Conservation (phyloP, 805 yeast genomes). For the Metschnikowia picachoensis region DNA sequence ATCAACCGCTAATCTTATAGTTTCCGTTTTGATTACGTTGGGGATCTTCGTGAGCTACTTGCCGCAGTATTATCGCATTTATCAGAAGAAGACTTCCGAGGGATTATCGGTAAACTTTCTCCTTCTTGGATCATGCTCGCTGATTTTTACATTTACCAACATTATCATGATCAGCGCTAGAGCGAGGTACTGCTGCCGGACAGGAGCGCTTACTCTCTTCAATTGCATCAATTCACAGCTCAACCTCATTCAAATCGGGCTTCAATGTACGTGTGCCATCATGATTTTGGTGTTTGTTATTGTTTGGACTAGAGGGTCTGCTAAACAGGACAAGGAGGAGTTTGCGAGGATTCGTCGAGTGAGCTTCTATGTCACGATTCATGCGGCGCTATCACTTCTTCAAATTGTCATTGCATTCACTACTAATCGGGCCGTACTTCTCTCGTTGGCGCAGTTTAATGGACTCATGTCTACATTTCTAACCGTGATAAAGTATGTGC, state of each 20-base stretch:
- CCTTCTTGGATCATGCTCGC: slow-evolving; percentile 65
- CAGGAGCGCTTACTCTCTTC: slow-evolving; percentile 41
- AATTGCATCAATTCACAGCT: slow-evolving; percentile 66
- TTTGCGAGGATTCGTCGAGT: slow-evolving; percentile 38
- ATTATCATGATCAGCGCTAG: slow-evolving; percentile 57
- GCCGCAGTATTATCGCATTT: slow-evolving; percentile 69
- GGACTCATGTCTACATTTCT: slow-evolving; percentile 64
- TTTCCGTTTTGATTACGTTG: slow-evolving; percentile 52
- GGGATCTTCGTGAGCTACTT: slow-evolving; percentile 70
- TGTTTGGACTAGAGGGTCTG: slow-evolving; percentile 40
- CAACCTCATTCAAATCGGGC: slow-evolving; percentile 62
- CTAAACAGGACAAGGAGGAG: slow-evolving; percentile 45
- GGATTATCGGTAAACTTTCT: slow-evolving; percentile 75
- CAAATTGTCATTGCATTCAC: slow-evolving; percentile 34
- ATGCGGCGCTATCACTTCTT: slow-evolving; percentile 29
- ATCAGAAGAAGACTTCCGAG: slow-evolving; percentile 59
- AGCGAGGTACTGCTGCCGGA: slow-evolving; percentile 59
- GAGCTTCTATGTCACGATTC: slow-evolving; percentile 39
- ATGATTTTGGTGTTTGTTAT: slow-evolving; percentile 55
- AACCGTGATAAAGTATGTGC: slow-evolving; percentile 70
- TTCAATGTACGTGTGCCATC: slow-evolving; percentile 58
- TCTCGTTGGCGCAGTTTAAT: slow-evolving; percentile 49
- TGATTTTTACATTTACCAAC: slow-evolving; percentile 65
- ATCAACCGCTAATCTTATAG: slow-evolving; percentile 42
- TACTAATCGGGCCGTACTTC: slow-evolving; percentile 22